phyloP scores from a whole-genome alignment of 179 eudicot genomes.

The Camellia oleifera region DNA sequence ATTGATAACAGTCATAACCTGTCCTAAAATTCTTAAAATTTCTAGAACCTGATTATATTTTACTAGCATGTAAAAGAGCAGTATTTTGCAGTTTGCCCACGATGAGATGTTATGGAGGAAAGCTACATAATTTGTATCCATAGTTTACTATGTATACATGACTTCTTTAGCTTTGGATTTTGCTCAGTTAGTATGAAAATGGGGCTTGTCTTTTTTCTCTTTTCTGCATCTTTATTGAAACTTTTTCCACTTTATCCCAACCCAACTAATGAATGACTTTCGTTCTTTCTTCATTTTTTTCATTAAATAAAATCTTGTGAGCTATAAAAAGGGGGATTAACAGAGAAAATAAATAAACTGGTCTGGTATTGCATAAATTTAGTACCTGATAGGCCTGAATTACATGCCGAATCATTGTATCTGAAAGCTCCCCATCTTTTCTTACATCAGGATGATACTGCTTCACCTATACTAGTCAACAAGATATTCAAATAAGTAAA shows the following conservation, averaged over 20 bases:
- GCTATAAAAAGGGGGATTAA: background rate
- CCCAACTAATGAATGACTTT: background rate
- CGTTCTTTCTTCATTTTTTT: background rate
- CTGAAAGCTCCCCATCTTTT: slow-evolving; percentile 49
- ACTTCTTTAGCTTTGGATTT: background rate
- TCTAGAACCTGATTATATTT: background rate
- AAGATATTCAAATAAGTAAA: slow-evolving; percentile 1
- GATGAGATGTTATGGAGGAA: background rate
- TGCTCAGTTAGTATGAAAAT: no score
- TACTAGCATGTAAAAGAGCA: background rate
- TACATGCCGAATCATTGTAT: slow-evolving; percentile 75
- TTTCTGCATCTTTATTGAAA: background rate
- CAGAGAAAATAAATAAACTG: background rate
- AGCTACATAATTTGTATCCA: background rate
- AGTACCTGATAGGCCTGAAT: slow-evolving; percentile 90
- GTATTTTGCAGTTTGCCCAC: background rate
- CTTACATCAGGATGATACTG: slow-evolving; percentile 93
- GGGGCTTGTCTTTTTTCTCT: no score
- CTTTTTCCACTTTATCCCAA: background rate
- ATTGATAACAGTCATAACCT: background rate
- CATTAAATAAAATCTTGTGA: background rate
- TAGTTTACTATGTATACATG: background rate
- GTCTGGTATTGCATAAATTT: background rate
- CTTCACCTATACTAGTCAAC: slow-evolving; percentile 60
- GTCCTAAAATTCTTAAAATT: background rate